Base-by-base conservation (phyloP, 1,284 basidiomycete species). In the Waitea zeae region DNA sequence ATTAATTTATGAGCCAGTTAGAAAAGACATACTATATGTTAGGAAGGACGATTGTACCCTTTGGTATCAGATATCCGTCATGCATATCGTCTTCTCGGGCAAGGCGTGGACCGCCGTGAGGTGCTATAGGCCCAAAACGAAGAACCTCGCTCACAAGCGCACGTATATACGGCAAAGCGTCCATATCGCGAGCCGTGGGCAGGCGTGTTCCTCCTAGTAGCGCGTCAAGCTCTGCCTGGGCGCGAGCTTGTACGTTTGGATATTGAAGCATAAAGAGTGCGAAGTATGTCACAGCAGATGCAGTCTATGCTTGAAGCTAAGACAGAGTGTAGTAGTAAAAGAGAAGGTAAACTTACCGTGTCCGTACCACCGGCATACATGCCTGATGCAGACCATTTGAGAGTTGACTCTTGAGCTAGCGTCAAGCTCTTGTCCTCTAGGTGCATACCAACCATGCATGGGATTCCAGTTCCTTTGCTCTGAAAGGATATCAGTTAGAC, bases 161-260 rank as follows among this genome's bases (percentile, higher is more conserved):
- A 2, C 47, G 49, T 12, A 61, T 41, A 33, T 59, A 60, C 2
- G 60, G 58, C 27, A 62, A 39, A 4, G 37, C 39, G 0, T 49
- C 46, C 20, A 48, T 36, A 26, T 61, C 57, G 3, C 46, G 44
- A 22, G 57, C 57, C 3, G 46, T 47, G 3, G 58, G 59, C 2
- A 62, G 45, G 18, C 49, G 46, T 2, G 47, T 48, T 0, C 39
- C 33, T 4, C 47, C 49, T 12, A 59, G 40, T 5, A 61, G 50
- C 3, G 38, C 26, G 31, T 63, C 59, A 11, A 63, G 41, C 36
- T 62, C 59, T 5, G 40, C 44, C 36, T 60, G 60, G 2, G 56
- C 51, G 31, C 50, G 50, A 20, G 41, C 42, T 27, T 57, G 46
- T 3, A 52, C 51, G 12, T 54, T 51, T 1, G 59, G 59, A 30